Evolutionary conservation across 2,329 filamentous ascomycete genomes (phyloP), one percentile per base, ranked within the genome.

Genomic region (Cladosporium sp.): DNA sequence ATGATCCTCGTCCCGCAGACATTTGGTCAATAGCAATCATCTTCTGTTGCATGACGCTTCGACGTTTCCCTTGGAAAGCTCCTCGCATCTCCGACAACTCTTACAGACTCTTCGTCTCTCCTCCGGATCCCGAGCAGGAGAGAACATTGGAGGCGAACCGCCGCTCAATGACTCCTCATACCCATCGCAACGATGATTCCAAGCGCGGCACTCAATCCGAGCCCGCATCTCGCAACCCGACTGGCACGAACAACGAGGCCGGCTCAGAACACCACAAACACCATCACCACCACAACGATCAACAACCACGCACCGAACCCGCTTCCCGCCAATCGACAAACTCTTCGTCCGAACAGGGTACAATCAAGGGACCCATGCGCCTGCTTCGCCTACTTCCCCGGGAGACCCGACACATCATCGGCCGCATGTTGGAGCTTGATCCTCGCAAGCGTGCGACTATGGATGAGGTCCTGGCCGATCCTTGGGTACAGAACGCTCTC

Each of bases 11-110:
- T 61, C 90, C 91, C 6, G 90, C 93, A 1, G 94, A 99, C 75
- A 91, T 99, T 59, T 99, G 94, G 94, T 99, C 94, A 10, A 80
- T 99, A 59, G 94, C 93, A 17, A 99, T 99, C 66, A 97, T 99
- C 56, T 99, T 93, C 75, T 97, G 94, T 75, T 99, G 94, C 78
- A 99, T 99, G 94, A 94, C 91, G 4, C 79, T 99, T 40, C 84
- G 94, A 20, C 81, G 94, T 35, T 99, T 99, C 70, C 94, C 94
- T 0, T 99, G 94, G 94, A 99, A 99, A 76, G 86, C 95, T 35
- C 94, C 94, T 4, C 85, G 92, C 39, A 78, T 91, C 71, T 90
- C 90, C 3, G 94, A 99, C 72, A 97, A 96, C 72, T 96, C 91
- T 0, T 99, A 90, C 75, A 92, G 93, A 68, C 82, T 99, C 1